Percentiles rank a stretch among this genome's conserved stretches.
phyloP scores from a whole-genome alignment of 2,329 filamentous ascomycete species.

The Lasiodiplodia gonubiensis region DNA sequence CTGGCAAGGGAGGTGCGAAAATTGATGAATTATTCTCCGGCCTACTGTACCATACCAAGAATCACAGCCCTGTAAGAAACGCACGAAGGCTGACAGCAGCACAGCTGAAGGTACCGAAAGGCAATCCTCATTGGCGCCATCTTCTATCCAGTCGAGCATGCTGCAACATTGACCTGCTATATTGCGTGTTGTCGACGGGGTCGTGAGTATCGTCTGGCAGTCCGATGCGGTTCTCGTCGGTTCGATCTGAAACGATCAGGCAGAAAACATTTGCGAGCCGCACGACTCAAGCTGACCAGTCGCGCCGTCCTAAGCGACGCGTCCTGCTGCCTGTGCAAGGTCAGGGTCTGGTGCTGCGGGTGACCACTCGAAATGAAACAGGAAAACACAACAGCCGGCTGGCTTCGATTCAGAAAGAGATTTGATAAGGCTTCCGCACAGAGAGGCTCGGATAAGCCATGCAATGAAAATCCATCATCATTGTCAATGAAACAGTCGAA shows the following conservation, averaged over 20 bases:
- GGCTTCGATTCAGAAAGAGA: background rate
- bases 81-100: background rate
- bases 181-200: background rate
- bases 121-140: background rate
- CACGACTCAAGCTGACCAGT: background rate
- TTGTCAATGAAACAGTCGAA: background rate
- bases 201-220: background rate
- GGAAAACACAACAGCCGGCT: background rate
- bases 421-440: constrained; percentile 19
- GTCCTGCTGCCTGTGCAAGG: background rate
- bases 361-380: background rate
- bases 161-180: background rate
- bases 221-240: background rate
- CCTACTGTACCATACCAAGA: no score
- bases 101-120: background rate
- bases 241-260: background rate
- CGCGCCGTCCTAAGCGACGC: background rate
- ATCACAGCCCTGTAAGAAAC: background rate
- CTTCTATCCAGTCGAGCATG: background rate
- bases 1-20: no score
- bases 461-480: constrained; percentile 14
- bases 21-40: no score
- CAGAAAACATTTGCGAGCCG: background rate
- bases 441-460: constrained; percentile 23
- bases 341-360: background rate